Percentiles rank a stretch among this genome's conserved stretches.
Evolutionary conservation across 2,329 filamentous ascomycete species (phyloP).

Genomic region (Helicocarpus griseus): DNA sequence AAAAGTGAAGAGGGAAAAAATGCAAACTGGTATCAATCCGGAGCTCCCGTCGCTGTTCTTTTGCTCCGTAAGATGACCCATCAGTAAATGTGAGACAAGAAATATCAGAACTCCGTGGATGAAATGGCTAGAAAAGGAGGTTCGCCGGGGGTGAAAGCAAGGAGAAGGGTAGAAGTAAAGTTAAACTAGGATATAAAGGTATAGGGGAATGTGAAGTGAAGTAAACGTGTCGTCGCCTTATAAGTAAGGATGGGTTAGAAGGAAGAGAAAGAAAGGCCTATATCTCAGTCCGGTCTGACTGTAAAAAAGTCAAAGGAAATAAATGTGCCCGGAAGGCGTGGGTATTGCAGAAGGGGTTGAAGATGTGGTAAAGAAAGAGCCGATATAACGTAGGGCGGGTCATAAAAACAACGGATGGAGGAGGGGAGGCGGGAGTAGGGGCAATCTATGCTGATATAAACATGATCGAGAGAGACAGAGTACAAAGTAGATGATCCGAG

Average conservation of each 20-base stretch:
- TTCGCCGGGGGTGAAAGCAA: not conserved
- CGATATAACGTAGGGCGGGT: not conserved
- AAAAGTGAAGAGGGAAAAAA: constrained; percentile 13
- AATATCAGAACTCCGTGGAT: not conserved
- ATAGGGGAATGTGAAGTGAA: not conserved
- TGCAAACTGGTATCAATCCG: constrained; percentile 14
- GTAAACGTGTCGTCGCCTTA: not conserved
- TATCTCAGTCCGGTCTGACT: not conserved
- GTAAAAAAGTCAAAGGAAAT: constrained; percentile 7
- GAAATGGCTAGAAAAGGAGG: not conserved
- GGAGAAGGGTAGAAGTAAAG: not conserved
- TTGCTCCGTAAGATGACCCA: not conserved
- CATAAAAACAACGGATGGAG: constrained; percentile 17
- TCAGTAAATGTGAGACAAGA: not conserved
- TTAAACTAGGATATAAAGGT: no score
- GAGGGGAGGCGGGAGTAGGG: constrained; percentile 9
- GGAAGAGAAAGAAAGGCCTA: not conserved
- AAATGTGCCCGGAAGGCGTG: not conserved
- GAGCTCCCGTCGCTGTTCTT: not conserved
- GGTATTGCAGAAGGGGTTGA: not conserved
- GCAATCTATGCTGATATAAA: constrained; percentile 5
- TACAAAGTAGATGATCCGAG: not conserved
- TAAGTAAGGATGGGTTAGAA: not conserved
- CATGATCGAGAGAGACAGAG: constrained; percentile 2
- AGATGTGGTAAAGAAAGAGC: not conserved